Base-by-base conservation (phyloP, 164 flowering plant species). In the Tinospora cordifolia region DNA sequence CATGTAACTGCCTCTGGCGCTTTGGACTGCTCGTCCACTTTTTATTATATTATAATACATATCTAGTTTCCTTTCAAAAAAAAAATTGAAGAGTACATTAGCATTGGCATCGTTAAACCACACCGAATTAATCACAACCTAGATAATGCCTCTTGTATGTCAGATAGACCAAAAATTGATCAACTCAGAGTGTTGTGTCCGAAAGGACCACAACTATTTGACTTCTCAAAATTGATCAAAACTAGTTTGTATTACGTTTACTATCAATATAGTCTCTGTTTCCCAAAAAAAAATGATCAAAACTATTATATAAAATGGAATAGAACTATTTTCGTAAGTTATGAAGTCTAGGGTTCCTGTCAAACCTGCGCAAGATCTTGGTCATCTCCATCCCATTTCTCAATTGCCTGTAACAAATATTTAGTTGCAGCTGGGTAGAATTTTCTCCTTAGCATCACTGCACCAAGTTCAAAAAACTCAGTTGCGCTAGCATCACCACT, bases 401-500 rank as follows among this genome's bases (percentile, higher is more conserved):
- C 89, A 70, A 93, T 91, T 10, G 98, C 98, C 81, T 91, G 92
- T 72, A 84, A 85, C 83, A 93, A 83, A 77, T 85, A 91, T 74
- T 90, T 93, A 34, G 77, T 91, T 58, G 98, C 97, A 69, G 96
- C 98, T 2, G 98, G 96, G 74, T 93, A 93, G 76, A 87, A 84
- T 76, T 91, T 93, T 78, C 97, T 88, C 80, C 98, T 84, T 76
- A 93, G 73, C 98, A 93, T 93, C 67, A 93, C 98, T 9, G 98
- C 98, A 71, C 98, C 98, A 63, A 93, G 94, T 81, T 93, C 98
- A 83, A 93, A 93, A 12, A 78, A 72, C 75, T 76, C 98, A 4
- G 92, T 88, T 44, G 96, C 93, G 81, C 79, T 85, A n/a, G 92
- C 94, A 83, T 88, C 97, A 71, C 98, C 98, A 80, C 98, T 93